Conservation (phyloP, 352 stramenopile species). For the Globisporangium nodosum region DNA sequence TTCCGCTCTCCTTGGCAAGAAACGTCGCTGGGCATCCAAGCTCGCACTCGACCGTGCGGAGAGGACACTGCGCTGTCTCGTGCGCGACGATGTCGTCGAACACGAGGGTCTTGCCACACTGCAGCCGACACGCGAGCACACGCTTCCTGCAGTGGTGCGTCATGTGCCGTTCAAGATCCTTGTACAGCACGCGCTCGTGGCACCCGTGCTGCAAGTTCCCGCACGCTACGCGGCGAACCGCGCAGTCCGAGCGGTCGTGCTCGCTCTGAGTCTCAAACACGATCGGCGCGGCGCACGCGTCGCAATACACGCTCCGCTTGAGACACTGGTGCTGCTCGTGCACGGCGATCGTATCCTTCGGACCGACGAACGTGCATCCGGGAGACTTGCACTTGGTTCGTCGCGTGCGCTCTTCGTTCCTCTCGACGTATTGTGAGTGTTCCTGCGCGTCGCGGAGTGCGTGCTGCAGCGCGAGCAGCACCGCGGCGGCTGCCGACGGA, state of each 20-base stretch:
- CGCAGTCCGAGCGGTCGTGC: constrained; percentile 32
- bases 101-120: constrained; percentile 32
- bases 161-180: constrained; percentile 33
- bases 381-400: constrained; percentile 28
- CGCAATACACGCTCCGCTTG: constrained; percentile 47
- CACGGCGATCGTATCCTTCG: constrained; percentile 44
- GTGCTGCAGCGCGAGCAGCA: constrained; percentile 32
- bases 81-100: constrained; percentile 46
- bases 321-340: constrained; percentile 59
- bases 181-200: constrained; percentile 25
- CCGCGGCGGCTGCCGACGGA: constrained; percentile 2
- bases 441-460: constrained; percentile 32
- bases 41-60: constrained; percentile 39
- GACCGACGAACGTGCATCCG: constrained; percentile 42
- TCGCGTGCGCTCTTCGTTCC: constrained; percentile 38
- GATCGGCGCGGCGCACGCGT: constrained; percentile 30
- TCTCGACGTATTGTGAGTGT: constrained; percentile 47
- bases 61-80: constrained; percentile 40
- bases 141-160: constrained; percentile 58
- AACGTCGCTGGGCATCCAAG: constrained; percentile 33
- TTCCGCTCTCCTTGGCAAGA: constrained; percentile 28
- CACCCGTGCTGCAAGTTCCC: constrained; percentile 54
- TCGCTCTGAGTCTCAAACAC: constrained; percentile 28
- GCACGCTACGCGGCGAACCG: constrained; percentile 33
- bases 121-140: constrained; percentile 34